Evolutionary conservation across 352 stramenopile genomes (phyloP).

Genomic region (Pythium grandisporangium): DNA sequence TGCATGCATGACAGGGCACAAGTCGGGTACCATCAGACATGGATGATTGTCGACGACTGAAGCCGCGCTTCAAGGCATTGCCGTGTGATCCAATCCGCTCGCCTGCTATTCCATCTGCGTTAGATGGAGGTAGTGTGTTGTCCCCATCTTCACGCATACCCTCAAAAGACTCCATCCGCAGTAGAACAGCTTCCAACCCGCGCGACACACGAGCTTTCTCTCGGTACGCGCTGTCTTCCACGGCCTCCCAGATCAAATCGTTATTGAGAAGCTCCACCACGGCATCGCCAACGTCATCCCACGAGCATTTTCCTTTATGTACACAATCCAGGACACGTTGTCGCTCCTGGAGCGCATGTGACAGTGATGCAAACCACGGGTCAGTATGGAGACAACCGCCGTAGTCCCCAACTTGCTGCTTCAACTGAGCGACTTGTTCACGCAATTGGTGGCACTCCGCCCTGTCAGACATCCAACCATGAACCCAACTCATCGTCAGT

Average conservation of each 20-base stretch:
- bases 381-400: slow-evolving; percentile 14
- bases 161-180: slow-evolving; percentile 19
- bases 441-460: slow-evolving; percentile 39
- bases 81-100: too few relatives aligned
- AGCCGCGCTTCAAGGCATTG: background rate
- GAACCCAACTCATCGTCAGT: background rate
- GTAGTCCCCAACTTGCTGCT: slow-evolving; percentile 26
- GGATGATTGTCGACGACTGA: slow-evolving; percentile 4
- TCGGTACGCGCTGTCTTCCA: slow-evolving; percentile 29
- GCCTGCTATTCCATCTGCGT: background rate
- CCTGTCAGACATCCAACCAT: slow-evolving; percentile 2
- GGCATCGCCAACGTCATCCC: slow-evolving; percentile 40
- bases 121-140: background rate
- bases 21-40: slow-evolving; percentile 16
- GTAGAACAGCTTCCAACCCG: slow-evolving; percentile 36
- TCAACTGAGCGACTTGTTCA: slow-evolving; percentile 29
- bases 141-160: background rate
- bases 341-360: slow-evolving; percentile 29
- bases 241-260: slow-evolving; percentile 45
- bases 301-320: slow-evolving; percentile 37
- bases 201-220: slow-evolving; percentile 26
- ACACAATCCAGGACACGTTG: slow-evolving; percentile 50
- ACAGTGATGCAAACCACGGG: slow-evolving; percentile 31
- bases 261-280: slow-evolving; percentile 56
- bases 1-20: slow-evolving; percentile 42